phyloP scores from a whole-genome alignment of 371 early-diverging fungal genomes.

The Parasitella parasitica region DNA sequence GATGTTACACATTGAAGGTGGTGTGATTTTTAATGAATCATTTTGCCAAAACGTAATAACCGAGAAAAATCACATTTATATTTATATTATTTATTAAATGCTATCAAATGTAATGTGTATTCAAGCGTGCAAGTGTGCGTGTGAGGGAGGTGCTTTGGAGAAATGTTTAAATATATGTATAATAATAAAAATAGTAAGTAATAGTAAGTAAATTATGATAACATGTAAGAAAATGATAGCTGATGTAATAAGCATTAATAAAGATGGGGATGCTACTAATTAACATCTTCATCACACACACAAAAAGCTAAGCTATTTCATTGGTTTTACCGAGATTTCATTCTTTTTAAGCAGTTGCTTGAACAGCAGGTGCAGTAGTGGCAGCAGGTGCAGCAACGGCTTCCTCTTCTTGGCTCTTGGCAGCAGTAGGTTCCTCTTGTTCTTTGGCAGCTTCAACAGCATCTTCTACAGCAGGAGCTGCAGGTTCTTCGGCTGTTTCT shows the following conservation, averaged over 20 bases:
- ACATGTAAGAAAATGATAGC: neutral
- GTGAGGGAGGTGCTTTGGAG: neutral
- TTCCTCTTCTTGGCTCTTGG: neutral
- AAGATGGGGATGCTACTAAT: neutral
- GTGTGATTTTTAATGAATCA: neutral
- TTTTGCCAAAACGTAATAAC: neutral
- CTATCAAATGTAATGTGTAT: neutral
- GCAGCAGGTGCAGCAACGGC: constrained; percentile 3
- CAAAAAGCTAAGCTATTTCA: neutral
- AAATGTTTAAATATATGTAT: neutral
- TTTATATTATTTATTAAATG: neutral
- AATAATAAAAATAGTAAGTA: neutral
- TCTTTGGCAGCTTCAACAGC: constrained; percentile 6
- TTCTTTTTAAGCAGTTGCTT: constrained; percentile 11
- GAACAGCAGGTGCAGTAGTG: constrained; percentile 14
- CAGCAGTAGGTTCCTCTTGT: neutral
- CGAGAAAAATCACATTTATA: neutral
- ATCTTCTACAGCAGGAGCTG: neutral
- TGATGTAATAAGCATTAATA: neutral
- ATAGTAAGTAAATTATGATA: neutral
- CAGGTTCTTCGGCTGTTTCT: neutral
- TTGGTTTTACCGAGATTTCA: neutral
- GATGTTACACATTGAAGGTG: neutral
- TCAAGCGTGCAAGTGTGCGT: neutral
- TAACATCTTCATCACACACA: neutral